Conservation (phyloP, 225 moss, liverwort and hornwort genomes). For the Sphagnum tenellum region DNA sequence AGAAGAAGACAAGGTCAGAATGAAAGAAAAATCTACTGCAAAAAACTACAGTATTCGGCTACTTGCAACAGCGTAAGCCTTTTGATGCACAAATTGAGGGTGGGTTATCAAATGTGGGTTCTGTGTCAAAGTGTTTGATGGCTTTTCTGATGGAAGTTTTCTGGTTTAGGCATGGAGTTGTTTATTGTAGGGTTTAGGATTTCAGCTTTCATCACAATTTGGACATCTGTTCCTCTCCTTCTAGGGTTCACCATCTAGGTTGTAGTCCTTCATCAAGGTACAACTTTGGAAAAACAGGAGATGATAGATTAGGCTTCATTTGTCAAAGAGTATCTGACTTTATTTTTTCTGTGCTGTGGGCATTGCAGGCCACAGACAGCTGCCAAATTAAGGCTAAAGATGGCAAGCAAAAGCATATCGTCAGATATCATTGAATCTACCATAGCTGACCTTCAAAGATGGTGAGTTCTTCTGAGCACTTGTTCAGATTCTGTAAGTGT, state of each 20-base stretch:
- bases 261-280: no score
- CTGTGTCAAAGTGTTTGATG: no score
- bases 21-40: conserved; percentile 33
- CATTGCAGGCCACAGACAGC: conserved; percentile 55
- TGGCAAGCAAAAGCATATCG: conserved; percentile 31
- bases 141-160: not conserved
- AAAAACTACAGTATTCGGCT: conserved; percentile 40
- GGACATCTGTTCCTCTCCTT: not conserved
- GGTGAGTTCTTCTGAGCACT: conserved; percentile 15
- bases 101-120: no score
- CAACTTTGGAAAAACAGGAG: no score
- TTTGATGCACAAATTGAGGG: not conserved
- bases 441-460: conserved; percentile 49
- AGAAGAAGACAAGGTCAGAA: conserved; percentile 17
- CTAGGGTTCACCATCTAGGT: no score
- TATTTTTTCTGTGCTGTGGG: not conserved
- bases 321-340: not conserved
- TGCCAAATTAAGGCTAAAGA: conserved; percentile 55
- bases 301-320: not conserved
- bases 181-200: not conserved
- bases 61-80: conserved; percentile 47
- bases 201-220: not conserved
- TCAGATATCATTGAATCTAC: conserved; percentile 36
- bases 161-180: not conserved
- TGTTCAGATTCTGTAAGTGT: not conserved